Evolutionary conservation across 306 rosid genomes (phyloP).

Genomic region (Sophora flavescens): DNA sequence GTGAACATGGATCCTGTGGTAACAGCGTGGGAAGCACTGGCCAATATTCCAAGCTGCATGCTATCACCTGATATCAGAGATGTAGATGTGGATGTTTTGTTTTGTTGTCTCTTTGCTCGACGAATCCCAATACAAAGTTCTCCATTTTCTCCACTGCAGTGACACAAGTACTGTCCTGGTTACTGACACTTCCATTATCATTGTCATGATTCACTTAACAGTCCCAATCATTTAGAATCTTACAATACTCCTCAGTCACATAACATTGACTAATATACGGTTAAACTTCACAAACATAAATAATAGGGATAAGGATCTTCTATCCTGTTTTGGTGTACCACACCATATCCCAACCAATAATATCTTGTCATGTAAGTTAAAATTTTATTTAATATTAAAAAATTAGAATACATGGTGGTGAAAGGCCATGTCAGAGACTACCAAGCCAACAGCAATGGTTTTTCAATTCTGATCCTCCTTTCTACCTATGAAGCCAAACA

Average conservation of each 20-base stretch:
- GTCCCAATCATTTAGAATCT: neutral
- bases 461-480: neutral
- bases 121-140: constrained; percentile 66
- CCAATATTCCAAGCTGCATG: constrained; percentile 72
- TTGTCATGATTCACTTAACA: constrained; percentile 3
- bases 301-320: too few relatives aligned
- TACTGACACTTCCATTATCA: constrained; percentile 11
- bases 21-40: constrained; percentile 62
- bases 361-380: too few relatives aligned
- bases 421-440: too few relatives aligned
- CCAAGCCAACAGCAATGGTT: neutral
- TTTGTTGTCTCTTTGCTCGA: constrained; percentile 47
- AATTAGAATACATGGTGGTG: too few relatives aligned
- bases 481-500: neutral
- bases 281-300: too few relatives aligned
- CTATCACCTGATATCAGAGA: constrained; percentile 60
- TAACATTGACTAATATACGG: too few relatives aligned
- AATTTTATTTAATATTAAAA: too few relatives aligned
- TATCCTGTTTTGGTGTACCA: too few relatives aligned
- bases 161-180: neutral
- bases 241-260: constrained; percentile 3
- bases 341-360: too few relatives aligned
- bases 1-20: constrained; percentile 56
- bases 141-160: constrained; percentile 69
- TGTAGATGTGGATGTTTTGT: constrained; percentile 42